Base-by-base conservation (phyloP, 352 stramenopile species). In the Pythium phragmiticola region DNA sequence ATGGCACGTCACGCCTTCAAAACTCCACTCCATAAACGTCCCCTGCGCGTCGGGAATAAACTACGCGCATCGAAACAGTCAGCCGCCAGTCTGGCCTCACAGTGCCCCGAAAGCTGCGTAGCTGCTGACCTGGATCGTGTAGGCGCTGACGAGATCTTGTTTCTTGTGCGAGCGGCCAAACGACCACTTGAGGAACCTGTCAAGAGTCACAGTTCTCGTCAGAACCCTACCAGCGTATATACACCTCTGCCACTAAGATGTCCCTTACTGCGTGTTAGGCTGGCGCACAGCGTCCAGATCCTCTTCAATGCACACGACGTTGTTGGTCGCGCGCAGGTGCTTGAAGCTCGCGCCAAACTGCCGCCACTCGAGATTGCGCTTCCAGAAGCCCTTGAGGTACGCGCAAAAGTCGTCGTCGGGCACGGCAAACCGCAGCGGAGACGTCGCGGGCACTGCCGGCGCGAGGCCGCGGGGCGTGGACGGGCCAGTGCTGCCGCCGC, bases 11-110 rank as follows among this genome's bases (percentile, higher is more conserved):
- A 90, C 84, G 56, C 84, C 84, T 62, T 93, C 84, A 49, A 93
- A 93, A 60, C 80, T 91, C 84, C 84, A 93, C 68, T 93, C 84
- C 80, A 93, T 91, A 58, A 90, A 93, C 37, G 78, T 93, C 8
- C 84, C 78, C 30, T 90, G 75, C 21, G 88, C 78, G 42, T 90
- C 78, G 6, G 84, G 82, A 54, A 93, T 90, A 60, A 93, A 93
- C 84, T 92, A 59, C 19, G 47, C 14, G 8, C 46, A 61, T 1
- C 23, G 53, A 55, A 2, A 26, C 26, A 57, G n/a, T 23, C 43
- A 65, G 11, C 14, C 12, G 2, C 26, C 1, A 30, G 26, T 30
- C 26, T 30, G 26, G n/a, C 37, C 21, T 30, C 7, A 54, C 37
- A 42, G 37, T 42, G 14, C 23, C 14, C 12, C 7, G 34, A 21